Evolutionary conservation across 2,329 filamentous ascomycete species (phyloP), one percentile per base, ranked within the genome.

Genomic region (Alternaria incomplexa): DNA sequence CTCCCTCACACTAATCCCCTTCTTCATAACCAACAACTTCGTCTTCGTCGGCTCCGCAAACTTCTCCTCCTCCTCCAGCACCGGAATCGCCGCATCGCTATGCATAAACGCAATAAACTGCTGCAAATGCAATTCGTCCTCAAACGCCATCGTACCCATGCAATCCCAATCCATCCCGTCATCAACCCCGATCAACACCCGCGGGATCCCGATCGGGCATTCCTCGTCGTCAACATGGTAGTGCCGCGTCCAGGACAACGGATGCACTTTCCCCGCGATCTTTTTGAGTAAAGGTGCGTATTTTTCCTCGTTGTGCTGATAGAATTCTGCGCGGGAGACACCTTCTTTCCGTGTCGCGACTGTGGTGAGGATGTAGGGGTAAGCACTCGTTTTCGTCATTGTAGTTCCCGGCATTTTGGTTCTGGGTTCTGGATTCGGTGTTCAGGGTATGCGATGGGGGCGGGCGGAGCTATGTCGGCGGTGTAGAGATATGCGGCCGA

Each of bases 51-150:
- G 36, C 20, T 66, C 62, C 12, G 56, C 56, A 25, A 70, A 70
- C n/a, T 70, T 70, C 13, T 53, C 66, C 50, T 70, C 68, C 55
- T 70, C 68, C 13, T 65, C 66, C 15, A 69, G 13, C 2, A 67
- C 43, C 3, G 57, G 50, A 5, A 58, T 30, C n/a, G 61, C 66
- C 9, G n/a, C 47, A 6, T 70, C 64, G 15, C 59, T 64, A n/a
- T 70, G 56, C 59, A 70, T 67, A 44, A 70, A 67, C 0, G 68
- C 62, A 23, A 70, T 65, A 26, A 70, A 70, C n/a, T 69, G 68
- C 57, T 70, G 68, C 47, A 47, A 65, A 26, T 70, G 68, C 48
- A 70, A 32, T 26, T 70, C 66, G n/a, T 70, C 68, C 12, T 36
- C 63, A 30, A 70, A 70, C 11, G 64, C 59, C 68, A 70, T 70